These are phyloP conservation scores for Pseudogymnoascus sp. DNA, from an alignment of 2,329 filamentous ascomycete species.

Conservation along the genomic window DNA sequence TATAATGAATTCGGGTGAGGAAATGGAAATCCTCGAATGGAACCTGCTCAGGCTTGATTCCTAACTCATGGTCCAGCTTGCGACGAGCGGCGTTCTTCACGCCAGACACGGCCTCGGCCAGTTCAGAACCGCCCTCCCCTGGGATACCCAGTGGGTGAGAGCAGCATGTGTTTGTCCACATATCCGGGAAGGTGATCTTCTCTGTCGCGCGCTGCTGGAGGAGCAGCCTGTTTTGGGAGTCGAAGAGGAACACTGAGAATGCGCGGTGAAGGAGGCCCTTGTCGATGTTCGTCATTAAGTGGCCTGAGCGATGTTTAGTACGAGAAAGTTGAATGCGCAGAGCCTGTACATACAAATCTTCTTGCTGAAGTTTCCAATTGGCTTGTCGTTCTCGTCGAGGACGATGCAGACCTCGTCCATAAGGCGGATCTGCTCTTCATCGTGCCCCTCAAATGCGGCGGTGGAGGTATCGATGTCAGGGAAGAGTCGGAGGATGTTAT, in stretches of 20 bases:
- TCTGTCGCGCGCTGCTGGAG: constrained; percentile 91
- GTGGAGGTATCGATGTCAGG: constrained; percentile 68
- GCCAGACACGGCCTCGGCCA: constrained; percentile 72
- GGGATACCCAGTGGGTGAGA: constrained; percentile 91
- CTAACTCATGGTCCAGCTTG: constrained; percentile 90
- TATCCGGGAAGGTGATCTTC: constrained; percentile 98
- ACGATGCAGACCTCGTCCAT: constrained; percentile 99
- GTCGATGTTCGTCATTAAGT: constrained; percentile 98
- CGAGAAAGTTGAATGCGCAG: constrained; percentile 2
- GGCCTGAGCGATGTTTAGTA: constrained; percentile 50
- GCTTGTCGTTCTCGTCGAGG: constrained; percentile 80
- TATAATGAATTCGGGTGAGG: constrained; percentile 95
- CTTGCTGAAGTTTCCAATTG: constrained; percentile 95
- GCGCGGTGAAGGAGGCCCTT: constrained; percentile 92
- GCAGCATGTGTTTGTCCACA: constrained; percentile 99
- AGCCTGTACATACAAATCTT: constrained; percentile 68
- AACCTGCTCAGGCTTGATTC: constrained; percentile 82
- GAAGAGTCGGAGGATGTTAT: constrained; percentile 81
- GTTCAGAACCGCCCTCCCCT: constrained; percentile 76
- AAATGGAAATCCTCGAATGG: constrained; percentile 88
- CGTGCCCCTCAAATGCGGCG: constrained; percentile 77
- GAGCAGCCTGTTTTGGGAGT: constrained; percentile 83
- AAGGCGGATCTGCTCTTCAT: constrained; percentile 92
- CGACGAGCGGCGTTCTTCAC: constrained; percentile 88
- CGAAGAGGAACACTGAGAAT: constrained; percentile 97